Evolutionary conservation across 1,284 basidiomycete genomes (phyloP).

Genomic region (Stygiomarasmius scandens): DNA sequence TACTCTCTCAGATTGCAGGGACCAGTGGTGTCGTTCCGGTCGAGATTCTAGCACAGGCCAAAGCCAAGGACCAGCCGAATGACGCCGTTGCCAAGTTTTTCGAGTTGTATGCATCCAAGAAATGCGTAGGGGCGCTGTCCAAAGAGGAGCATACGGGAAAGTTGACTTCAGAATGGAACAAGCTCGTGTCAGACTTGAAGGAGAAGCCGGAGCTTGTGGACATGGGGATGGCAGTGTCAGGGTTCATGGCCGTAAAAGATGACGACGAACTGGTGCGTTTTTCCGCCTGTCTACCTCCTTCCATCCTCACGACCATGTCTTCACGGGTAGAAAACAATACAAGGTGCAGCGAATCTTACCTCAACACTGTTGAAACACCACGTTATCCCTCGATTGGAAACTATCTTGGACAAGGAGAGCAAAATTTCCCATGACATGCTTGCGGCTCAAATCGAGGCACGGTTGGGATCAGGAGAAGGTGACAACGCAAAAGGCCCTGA

Average conservation of each 20-base stretch:
- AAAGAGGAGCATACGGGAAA: constrained; percentile 86
- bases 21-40: constrained; percentile 57
- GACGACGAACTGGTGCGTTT: constrained; percentile 82
- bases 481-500: constrained; percentile 77
- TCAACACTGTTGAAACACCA: constrained; percentile 87
- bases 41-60: constrained; percentile 71
- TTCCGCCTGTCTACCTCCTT: neutral
- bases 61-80: constrained; percentile 71
- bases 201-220: constrained; percentile 78
- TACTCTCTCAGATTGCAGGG: constrained; percentile 70
- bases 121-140: constrained; percentile 67
- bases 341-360: constrained; percentile 78
- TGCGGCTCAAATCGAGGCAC: constrained; percentile 81
- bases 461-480: constrained; percentile 84
- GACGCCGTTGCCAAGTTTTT: constrained; percentile 69
- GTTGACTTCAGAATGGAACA: constrained; percentile 80
- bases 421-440: constrained; percentile 90
- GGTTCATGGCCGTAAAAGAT: constrained; percentile 87
- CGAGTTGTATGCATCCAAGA: constrained; percentile 54
- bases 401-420: constrained; percentile 88
- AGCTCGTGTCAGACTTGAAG: constrained; percentile 51
- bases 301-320: too few relatives aligned
- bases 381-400: constrained; percentile 87
- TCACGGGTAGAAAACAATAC: constrained; percentile 67
- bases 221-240: constrained; percentile 75